Conservation (phyloP, 2,329 filamentous ascomycete genomes). For the Knufia petricola region DNA sequence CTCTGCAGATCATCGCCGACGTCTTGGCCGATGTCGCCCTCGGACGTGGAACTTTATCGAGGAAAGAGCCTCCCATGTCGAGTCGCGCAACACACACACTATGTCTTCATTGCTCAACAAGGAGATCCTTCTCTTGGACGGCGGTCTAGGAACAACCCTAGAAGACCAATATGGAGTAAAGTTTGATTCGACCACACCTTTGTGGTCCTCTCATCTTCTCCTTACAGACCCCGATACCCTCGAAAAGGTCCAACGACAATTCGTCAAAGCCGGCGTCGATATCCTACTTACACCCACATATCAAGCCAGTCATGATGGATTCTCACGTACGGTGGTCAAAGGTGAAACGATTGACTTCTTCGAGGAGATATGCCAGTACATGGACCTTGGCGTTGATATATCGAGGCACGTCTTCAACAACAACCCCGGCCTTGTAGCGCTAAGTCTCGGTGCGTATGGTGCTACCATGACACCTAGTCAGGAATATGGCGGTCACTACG, state of each 20-base stretch:
- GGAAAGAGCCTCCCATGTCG: too few relatives aligned
- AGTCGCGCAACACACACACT: background rate
- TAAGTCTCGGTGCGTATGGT: slow-evolving; percentile 58
- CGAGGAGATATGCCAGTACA: slow-evolving; percentile 26
- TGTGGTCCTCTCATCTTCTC: slow-evolving; percentile 62
- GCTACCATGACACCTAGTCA: slow-evolving; percentile 56
- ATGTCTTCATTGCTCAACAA: slow-evolving; percentile 14
- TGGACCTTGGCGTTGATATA: slow-evolving; percentile 31
- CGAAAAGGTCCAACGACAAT: slow-evolving; percentile 46
- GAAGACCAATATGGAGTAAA: slow-evolving; percentile 44
- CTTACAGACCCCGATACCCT: slow-evolving; percentile 45
- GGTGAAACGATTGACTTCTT: slow-evolving; percentile 21
- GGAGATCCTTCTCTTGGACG: slow-evolving; percentile 49
- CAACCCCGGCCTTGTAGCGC: slow-evolving; percentile 38
- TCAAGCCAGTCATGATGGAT: slow-evolving; percentile 51
- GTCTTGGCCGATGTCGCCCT: background rate
- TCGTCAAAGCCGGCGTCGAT: slow-evolving; percentile 49
- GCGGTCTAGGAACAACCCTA: slow-evolving; percentile 58
- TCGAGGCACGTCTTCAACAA: slow-evolving; percentile 30
- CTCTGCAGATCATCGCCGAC: background rate
- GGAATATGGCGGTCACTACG: slow-evolving; percentile 55
- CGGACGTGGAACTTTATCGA: too few relatives aligned
- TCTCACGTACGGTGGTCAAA: slow-evolving; percentile 37
- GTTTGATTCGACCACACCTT: slow-evolving; percentile 47
- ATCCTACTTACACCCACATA: slow-evolving; percentile 60